A percentile compares a stretch with the other conserved stretches of the same genome.
Evolutionary conservation across 495 filamentous ascomycete species (phyloP).

Genomic region (Tirmania nivea): DNA sequence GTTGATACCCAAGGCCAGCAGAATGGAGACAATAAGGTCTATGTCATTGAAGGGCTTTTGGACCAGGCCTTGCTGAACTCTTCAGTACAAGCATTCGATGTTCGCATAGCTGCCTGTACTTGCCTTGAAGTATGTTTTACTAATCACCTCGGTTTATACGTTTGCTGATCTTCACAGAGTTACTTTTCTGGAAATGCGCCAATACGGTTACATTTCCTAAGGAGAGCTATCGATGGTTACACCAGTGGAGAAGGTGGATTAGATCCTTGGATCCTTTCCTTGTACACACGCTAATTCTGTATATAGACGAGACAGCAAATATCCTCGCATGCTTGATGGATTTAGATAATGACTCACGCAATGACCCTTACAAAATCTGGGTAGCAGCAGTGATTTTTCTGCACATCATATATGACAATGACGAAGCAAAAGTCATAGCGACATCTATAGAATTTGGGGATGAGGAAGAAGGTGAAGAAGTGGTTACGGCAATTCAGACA

Average conservation of each 20-base stretch:
- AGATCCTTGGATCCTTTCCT: too few species aligned
- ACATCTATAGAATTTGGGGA: slow-evolving; percentile 76
- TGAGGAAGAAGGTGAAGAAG: slow-evolving; percentile 77
- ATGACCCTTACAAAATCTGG: slow-evolving; percentile 79
- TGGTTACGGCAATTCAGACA: slow-evolving; percentile 79
- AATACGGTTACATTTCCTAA: slow-evolving; percentile 65
- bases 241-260: slow-evolving; percentile 39
- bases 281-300: too few species aligned
- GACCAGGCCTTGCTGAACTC: slow-evolving; percentile 57
- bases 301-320: slow-evolving; percentile 48
- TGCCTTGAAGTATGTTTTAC: slow-evolving; percentile 43
- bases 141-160: not conserved
- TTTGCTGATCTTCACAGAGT: slow-evolving; percentile 16
- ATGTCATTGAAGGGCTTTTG: slow-evolving; percentile 85
- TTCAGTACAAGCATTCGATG: slow-evolving; percentile 46
- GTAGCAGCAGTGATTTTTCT: slow-evolving; percentile 78
- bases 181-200: slow-evolving; percentile 39
- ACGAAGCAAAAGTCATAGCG: slow-evolving; percentile 54
- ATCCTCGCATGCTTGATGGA: slow-evolving; percentile 58
- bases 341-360: slow-evolving; percentile 28
- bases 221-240: slow-evolving; percentile 76
- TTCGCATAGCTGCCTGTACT: slow-evolving; percentile 64
- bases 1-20: slow-evolving; percentile 21
- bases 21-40: slow-evolving; percentile 39
- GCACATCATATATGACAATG: slow-evolving; percentile 68